These are phyloP conservation scores for Fomitopsis pinicola DNA, from an alignment of 1,284 basidiomycete genomes.

Conservation along the genomic window DNA sequence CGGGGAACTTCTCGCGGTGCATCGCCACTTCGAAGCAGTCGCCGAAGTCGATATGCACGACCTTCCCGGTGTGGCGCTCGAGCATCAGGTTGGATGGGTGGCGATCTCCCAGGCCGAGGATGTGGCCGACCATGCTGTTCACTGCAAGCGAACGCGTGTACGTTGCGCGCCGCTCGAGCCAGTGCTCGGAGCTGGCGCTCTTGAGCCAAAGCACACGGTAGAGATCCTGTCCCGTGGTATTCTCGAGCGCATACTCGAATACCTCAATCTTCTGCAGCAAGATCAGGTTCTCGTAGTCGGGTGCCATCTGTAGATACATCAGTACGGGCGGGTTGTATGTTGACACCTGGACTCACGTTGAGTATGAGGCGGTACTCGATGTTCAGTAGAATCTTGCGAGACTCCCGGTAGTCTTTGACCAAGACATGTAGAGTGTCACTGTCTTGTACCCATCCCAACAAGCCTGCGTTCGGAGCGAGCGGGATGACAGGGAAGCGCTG, in stretches of 20 bases:
- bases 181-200: slow-evolving; percentile 93
- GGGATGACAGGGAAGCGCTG: slow-evolving; percentile 94
- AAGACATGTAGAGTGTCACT: slow-evolving; percentile 98
- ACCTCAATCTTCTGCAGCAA: slow-evolving; percentile 98
- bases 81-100: slow-evolving; percentile 96
- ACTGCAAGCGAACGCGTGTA: slow-evolving; percentile 95
- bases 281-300: slow-evolving; percentile 95
- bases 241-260: slow-evolving; percentile 98
- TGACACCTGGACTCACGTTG: slow-evolving; percentile 48
- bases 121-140: slow-evolving; percentile 97
- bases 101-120: slow-evolving; percentile 96
- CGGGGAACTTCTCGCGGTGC: slow-evolving; percentile 98
- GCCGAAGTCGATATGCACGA: slow-evolving; percentile 93
- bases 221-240: slow-evolving; percentile 98
- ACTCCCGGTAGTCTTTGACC: slow-evolving; percentile 93
- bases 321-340: background rate
- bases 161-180: slow-evolving; percentile 95
- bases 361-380: slow-evolving; percentile 99
- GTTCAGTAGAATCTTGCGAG: slow-evolving; percentile 93
- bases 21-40: slow-evolving; percentile 97
- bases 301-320: slow-evolving; percentile 77
- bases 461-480: slow-evolving; percentile 92
- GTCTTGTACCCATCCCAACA: slow-evolving; percentile 95
- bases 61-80: slow-evolving; percentile 90
- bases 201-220: slow-evolving; percentile 98